Evolutionary conservation across 192 early-diverging fungal species (phyloP), one percentile per base, ranked within the genome.

Genomic region (Backusella circina): DNA sequence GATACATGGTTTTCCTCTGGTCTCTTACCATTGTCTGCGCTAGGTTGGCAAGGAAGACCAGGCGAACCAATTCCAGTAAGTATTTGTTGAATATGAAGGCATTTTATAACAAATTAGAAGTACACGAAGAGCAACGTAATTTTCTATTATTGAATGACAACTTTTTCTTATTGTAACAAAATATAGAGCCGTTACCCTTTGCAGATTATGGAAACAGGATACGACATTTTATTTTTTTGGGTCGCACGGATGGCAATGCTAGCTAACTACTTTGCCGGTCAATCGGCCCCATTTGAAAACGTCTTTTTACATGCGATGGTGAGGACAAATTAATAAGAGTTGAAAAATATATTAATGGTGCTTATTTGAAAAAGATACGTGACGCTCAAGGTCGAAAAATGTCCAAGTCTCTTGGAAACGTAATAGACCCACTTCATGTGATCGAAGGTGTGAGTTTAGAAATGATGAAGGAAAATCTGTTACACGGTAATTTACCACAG

Each of bases 1-100:
- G 98, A 99, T 79, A 99, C 98, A 3, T 99, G 98, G 97, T 99
- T 99, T 75, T 98, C 97, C 15, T 94, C 96, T 18, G 96, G 89
- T 6, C 86, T 99, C 28, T 88, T 97, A 85, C 98, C 98, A 7
- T 85, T 99, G 35, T 93, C 96, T 8, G 85, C 85, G 21, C 83
- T 92, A 21, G 81, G 79, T 30, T 85, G 84, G 85, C 84, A 81
- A 32, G 83, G 81, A 36, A 23, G 61, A 21, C 15, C 65, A 26
- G 61, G 44, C 5, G 77, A 78, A n/a, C 15, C 32, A 65, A 67
- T 81, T 75, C 82, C 81, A 23, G 73, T 84, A 79, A 67, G 71
- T 54, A 23, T 47, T 21, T 32, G 3, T n/a, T 70, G 16, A 35
- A 67, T 16, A 35, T 26, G 41, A 44, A 3, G 41, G 3, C 15